Evolutionary conservation across 1,284 basidiomycete genomes (phyloP).

Genomic region (Pisolithus thermaeus): DNA sequence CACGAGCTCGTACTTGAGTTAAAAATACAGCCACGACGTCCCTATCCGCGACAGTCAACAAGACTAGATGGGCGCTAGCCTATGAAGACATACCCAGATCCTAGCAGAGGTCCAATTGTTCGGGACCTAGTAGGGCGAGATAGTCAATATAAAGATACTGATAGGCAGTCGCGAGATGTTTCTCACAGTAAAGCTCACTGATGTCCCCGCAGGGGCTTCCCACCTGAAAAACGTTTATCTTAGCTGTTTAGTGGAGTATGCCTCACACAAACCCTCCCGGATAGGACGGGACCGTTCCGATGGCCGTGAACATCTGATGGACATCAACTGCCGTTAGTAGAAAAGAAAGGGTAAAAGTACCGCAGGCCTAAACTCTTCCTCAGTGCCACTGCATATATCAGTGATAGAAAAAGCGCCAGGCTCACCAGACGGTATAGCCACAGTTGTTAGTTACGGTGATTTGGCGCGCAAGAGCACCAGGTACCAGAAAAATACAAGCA

Average conservation of each 20-base stretch:
- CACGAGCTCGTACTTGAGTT: constrained; percentile 49
- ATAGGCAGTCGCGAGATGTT: not conserved
- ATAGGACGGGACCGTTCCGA: constrained; percentile 17
- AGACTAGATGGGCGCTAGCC: not conserved
- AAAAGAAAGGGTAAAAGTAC: constrained; percentile 2
- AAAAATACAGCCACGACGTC: constrained; percentile 36
- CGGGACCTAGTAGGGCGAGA: constrained; percentile 19
- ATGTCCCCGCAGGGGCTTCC: constrained; percentile 17
- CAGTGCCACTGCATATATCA: not conserved
- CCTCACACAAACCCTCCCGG: constrained; percentile 18
- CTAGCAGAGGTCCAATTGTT: constrained; percentile 24
- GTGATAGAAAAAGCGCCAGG: not conserved
- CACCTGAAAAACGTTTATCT: constrained; percentile 14
- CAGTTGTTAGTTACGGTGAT: constrained; percentile 35
- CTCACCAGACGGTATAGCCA: constrained; percentile 34
- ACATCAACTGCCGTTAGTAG: not conserved
- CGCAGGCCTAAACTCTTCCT: constrained; percentile 22
- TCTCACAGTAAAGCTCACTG: constrained; percentile 24
- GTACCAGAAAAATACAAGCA: constrained; percentile 17
- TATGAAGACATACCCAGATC: constrained; percentile 23
- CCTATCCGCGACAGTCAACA: constrained; percentile 11
- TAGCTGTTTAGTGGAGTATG: not conserved
- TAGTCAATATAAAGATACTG: not conserved
- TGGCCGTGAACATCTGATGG: constrained; percentile 21
- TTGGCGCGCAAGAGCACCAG: constrained; percentile 26